Evolutionary conservation across 306 rosid species (phyloP), one percentile per base, ranked within the genome.

Genomic region (Lupinus albus): DNA sequence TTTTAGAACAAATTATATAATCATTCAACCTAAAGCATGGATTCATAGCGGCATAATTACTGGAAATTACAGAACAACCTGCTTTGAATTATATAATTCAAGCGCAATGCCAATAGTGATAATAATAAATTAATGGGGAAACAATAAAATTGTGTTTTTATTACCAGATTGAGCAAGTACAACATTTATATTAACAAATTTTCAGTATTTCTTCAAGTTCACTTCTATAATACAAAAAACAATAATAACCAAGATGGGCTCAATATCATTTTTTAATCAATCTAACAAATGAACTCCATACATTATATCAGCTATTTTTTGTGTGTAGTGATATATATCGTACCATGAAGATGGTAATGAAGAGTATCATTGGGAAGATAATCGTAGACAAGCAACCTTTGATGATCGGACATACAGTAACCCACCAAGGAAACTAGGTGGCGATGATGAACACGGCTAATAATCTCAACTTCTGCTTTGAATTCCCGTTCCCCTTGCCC

Each of bases 311-410:
- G 7, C 32, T 18, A 2, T 28, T 6, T 20, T 30, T n/a, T n/a
- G n/a, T n/a, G n/a, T 5, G 52, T 4, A 62, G 61, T 57, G 73
- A 74, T 30, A 53, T 33, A 79, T 64, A 38, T 11, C 99, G 79
- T 84, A 94, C 99, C 88, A 78, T 94, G 99, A 55, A 94, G 92
- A 81, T 94, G 97, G 70, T 81, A 80, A 79, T 94, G 88, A 78
- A 94, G 97, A 30, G 91, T 94, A 73, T 94, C 50, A 56, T 94
- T 94, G 66, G 90, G 78, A 62, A 91, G 95, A 67, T 58, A 91
- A 25, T 25, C 30, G 30, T 25, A 25, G 30, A 25, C 30, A 25
- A 25, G 30, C 30, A 25, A 25, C 30, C 30, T 25, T 25, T 25
- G 30, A 25, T 25, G 30, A 25, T 25, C 30, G 30, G 30, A 25